A percentile compares a stretch with the other conserved stretches of the same genome.
phyloP scores from a whole-genome alignment of 116 monocot genomes.

The Phalaenopsis hybrid region DNA sequence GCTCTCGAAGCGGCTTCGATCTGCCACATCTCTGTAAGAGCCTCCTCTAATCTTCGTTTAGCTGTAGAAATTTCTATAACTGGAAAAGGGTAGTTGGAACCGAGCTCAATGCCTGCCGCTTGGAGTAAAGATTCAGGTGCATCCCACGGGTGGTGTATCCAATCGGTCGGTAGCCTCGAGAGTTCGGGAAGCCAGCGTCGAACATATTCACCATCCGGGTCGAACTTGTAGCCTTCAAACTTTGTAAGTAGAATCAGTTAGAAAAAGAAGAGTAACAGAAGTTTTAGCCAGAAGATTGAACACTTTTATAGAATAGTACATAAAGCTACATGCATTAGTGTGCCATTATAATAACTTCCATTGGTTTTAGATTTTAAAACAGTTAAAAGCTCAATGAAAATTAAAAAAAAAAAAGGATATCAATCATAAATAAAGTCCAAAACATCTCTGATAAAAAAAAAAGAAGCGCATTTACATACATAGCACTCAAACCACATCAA shows the following conservation, averaged over 20 bases:
- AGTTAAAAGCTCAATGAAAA: too few species aligned
- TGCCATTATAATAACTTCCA: too few species aligned
- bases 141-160: conserved; percentile 98
- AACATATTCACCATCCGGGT: conserved; percentile 83
- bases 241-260: conserved; percentile 9
- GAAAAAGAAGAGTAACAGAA: not conserved
- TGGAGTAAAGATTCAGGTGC: conserved; percentile 74
- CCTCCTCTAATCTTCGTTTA: conserved; percentile 58
- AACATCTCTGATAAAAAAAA: too few species aligned
- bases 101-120: conserved; percentile 89
- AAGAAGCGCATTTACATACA: too few species aligned
- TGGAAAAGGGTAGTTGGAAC: conserved; percentile 93
- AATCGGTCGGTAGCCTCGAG: conserved; percentile 72
- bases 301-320: too few species aligned
- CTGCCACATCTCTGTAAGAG: conserved; percentile 77
- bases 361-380: too few species aligned
- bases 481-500: too few species aligned
- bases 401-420: too few species aligned
- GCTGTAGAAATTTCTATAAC: conserved; percentile 68
- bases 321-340: too few species aligned
- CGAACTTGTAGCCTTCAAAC: conserved; percentile 96
- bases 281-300: too few species aligned
- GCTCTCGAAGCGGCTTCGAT: conserved; percentile 75
- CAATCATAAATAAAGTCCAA: too few species aligned
- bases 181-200: conserved; percentile 92